These are phyloP conservation scores for Rhizopogon rudus DNA, from an alignment of 768 basidiomycete genomes.

Conservation along the genomic window DNA sequence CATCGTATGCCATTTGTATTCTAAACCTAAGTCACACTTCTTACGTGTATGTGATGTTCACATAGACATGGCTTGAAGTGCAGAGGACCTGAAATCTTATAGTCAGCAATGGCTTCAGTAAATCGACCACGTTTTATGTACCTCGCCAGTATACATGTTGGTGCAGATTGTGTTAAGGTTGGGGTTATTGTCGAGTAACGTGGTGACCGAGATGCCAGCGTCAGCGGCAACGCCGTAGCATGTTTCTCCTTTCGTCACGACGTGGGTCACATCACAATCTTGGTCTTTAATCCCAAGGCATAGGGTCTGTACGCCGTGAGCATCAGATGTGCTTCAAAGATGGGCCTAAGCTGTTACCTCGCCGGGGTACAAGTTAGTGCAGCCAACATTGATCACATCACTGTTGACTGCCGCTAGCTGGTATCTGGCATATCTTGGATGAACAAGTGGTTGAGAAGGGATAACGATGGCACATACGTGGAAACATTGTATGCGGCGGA, in stretches of 20 bases:
- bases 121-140: conserved; percentile 16
- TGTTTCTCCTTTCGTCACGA: conserved; percentile 42
- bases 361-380: conserved; percentile 51
- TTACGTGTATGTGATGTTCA: conserved; percentile 14
- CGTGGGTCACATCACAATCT: conserved; percentile 52
- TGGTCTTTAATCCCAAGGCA: conserved; percentile 55
- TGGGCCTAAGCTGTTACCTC: conserved; percentile 28
- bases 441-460: not conserved
- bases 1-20: too few species aligned
- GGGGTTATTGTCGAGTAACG: conserved; percentile 59
- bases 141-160: conserved; percentile 60
- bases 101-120: not conserved
- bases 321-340: not conserved
- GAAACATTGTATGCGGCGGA: conserved; percentile 57
- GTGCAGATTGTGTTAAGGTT: conserved; percentile 48
- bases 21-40: not conserved
- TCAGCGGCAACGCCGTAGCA: conserved; percentile 39
- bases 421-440: conserved; percentile 29
- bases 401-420: conserved; percentile 54
- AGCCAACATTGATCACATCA: conserved; percentile 43
- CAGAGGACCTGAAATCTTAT: conserved; percentile 17
- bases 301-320: conserved; percentile 25
- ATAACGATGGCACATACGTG: conserved; percentile 38
- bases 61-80: conserved; percentile 18
- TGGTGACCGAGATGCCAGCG: conserved; percentile 38